Base-by-base conservation (phyloP, 202 grass and related monocot genomes). In the Zizania palustris region DNA sequence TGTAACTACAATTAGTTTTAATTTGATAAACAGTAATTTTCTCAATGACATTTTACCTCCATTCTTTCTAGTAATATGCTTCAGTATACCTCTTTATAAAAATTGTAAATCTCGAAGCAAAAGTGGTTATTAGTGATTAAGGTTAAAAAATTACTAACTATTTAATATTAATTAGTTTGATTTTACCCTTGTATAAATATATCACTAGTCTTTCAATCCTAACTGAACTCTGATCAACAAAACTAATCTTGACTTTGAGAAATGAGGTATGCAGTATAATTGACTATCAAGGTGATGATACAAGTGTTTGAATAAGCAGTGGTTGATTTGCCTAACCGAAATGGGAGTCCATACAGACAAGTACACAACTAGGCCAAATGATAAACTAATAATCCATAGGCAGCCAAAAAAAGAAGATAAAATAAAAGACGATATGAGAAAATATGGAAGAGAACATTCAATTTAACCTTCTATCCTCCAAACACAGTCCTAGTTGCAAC, bases 331-430 rank as follows among this genome's bases (percentile, higher is more conserved):
- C n/a, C 15, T 7, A 65, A 41, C 41, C 4, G 11, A 19, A 0
- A 7, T 42, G n/a, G 3, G 37, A 45, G 44, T 45, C 1, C 44
- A 65, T 65, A 37, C 62, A 65, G 35, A 15, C 0, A 41, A 65
- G 18, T 16, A 28, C 28, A 28, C 16, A 65, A 21, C 22, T 69
- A 60, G 14, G 15, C 2, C 28, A 14, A 16, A 67, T 45, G 44
- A 75, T 57, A 18, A 15, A 64, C 8, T 65, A 69, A 72, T 59
- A 50, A 60, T 21, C 44, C 9, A 76, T 65, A 38, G 43, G 11
- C 33, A 51, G 56, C 16, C 43, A 1, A 50, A 38, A 46, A 35
- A 16, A 3, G 1, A 7, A 10, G 12, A 33, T 40, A 65, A 48
- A 20, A 49, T 63, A 59, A 28, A 46, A 56, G 7, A 43, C 3